A percentile compares a stretch with the other conserved stretches of the same genome.
Conservation (phyloP, 495 filamentous ascomycete species). For the Sphaerosporella brunnea region DNA sequence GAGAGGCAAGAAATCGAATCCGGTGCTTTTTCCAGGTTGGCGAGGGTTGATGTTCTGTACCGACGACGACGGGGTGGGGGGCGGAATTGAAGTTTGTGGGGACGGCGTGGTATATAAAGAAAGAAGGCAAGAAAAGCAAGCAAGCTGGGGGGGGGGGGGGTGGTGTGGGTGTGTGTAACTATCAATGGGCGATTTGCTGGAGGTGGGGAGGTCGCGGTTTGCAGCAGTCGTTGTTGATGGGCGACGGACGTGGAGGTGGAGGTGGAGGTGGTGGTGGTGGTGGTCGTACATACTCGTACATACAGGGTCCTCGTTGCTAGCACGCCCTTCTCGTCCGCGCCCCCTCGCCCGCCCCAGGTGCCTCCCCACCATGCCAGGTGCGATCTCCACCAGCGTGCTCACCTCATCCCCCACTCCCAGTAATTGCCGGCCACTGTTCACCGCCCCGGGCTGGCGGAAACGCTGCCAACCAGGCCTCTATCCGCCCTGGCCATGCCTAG, state of each 20-base stretch:
- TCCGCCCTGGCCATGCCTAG: too few relatives aligned
- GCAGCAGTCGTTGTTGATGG: too few relatives aligned
- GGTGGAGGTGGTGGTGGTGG: background rate
- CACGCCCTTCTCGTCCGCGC: background rate
- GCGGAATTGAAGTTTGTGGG: background rate
- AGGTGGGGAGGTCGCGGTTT: too few relatives aligned
- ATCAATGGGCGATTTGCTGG: too few relatives aligned
- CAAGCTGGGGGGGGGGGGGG: too few relatives aligned
- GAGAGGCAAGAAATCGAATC: background rate
- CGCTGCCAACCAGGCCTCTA: too few relatives aligned
- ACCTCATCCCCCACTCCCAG: background rate
- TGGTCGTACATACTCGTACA: background rate
- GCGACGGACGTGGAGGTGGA: background rate
- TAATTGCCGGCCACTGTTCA: background rate
- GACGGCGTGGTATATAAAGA: background rate
- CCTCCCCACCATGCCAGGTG: background rate
- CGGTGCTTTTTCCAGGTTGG: background rate
- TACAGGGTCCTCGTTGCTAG: background rate
- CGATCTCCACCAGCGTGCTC: background rate
- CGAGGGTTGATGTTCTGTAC: background rate
- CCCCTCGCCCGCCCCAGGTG: background rate
- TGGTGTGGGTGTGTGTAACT: too few relatives aligned
- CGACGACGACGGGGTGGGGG: background rate
- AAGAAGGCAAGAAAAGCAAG: slow-evolving; percentile 1
- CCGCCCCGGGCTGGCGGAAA: background rate